Evolutionary conservation across 768 basidiomycete species (phyloP).

Genomic region (Boletus sensibilis): DNA sequence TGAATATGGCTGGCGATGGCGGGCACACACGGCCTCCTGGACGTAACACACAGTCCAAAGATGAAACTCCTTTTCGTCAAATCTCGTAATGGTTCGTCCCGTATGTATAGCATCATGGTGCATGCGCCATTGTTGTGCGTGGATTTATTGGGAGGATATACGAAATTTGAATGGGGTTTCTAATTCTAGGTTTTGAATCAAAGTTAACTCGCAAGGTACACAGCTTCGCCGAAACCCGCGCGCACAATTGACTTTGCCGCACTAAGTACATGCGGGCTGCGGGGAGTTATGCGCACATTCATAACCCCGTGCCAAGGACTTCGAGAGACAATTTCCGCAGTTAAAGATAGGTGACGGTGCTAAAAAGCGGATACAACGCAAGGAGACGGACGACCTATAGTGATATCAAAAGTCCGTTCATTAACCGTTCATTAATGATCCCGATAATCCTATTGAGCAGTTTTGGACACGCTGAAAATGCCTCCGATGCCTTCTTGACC

Average conservation of each 20-base stretch:
- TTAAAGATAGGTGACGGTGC: constrained; percentile 11
- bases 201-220: constrained; percentile 20
- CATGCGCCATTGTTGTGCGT: constrained; percentile 8
- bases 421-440: constrained; percentile 28
- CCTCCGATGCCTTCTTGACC: constrained; percentile 42
- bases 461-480: constrained; percentile 58
- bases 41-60: constrained; percentile 16
- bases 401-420: constrained; percentile 26
- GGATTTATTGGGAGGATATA: constrained; percentile 6
- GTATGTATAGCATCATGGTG: neutral
- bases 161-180: constrained; percentile 11
- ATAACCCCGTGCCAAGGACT: constrained; percentile 15
- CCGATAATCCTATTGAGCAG: constrained; percentile 28
- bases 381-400: neutral
- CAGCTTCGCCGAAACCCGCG: constrained; percentile 13
- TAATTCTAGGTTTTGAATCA: constrained; percentile 19
- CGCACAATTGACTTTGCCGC: constrained; percentile 10
- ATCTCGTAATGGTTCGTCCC: constrained; percentile 22
- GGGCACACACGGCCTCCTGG: constrained; percentile 5
- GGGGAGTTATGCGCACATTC: constrained; percentile 5
- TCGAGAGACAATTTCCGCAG: constrained; percentile 26
- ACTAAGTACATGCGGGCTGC: constrained; percentile 17
- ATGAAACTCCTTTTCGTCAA: constrained; percentile 1
- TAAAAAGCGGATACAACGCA: constrained; percentile 1
- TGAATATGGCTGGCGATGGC: constrained; percentile 1